Percentiles rank a stretch among this genome's conserved stretches.
These are phyloP conservation scores for Erythrobasidium yunnanense DNA, from an alignment of 768 basidiomycete species.

Conservation along the genomic window DNA sequence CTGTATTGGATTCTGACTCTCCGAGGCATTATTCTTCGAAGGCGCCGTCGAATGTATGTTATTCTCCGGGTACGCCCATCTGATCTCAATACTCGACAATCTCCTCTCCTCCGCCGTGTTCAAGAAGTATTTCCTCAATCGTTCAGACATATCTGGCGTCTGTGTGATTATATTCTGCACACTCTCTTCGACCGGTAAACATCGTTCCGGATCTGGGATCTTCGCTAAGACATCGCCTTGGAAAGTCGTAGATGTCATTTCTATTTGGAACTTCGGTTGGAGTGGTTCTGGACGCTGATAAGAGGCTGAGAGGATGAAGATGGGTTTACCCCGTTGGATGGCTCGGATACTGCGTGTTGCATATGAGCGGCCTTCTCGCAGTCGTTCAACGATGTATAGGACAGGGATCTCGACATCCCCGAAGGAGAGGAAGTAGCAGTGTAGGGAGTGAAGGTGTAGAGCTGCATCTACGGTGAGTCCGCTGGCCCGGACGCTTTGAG, in stretches of 20 bases:
- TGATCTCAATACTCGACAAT: conserved; percentile 34
- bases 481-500: conserved; percentile 34
- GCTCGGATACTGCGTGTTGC: conserved; percentile 34
- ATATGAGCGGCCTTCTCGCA: conserved; percentile 36
- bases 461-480: conserved; percentile 27
- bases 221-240: not conserved
- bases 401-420: conserved; percentile 37
- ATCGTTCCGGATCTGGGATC: conserved; percentile 20
- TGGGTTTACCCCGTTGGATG: conserved; percentile 34
- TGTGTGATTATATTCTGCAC: conserved; percentile 25
- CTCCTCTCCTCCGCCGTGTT: conserved; percentile 31
- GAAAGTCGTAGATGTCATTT: not conserved
- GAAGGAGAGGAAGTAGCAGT: conserved; percentile 36
- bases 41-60: not conserved
- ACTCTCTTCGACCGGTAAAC: conserved; percentile 34
- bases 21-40: not conserved
- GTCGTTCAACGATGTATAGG: conserved; percentile 35
- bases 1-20: not conserved
- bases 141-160: conserved; percentile 27
- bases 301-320: conserved; percentile 37
- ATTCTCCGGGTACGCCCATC: conserved; percentile 30
- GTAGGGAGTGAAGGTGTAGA: conserved; percentile 33
- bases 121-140: conserved; percentile 30
- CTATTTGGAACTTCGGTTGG: conserved; percentile 31
- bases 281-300: conserved; percentile 35